Percentiles rank a stretch among this genome's conserved stretches.
phyloP scores from a whole-genome alignment of 2,329 filamentous ascomycete genomes.

The Fusarium ramigenum region DNA sequence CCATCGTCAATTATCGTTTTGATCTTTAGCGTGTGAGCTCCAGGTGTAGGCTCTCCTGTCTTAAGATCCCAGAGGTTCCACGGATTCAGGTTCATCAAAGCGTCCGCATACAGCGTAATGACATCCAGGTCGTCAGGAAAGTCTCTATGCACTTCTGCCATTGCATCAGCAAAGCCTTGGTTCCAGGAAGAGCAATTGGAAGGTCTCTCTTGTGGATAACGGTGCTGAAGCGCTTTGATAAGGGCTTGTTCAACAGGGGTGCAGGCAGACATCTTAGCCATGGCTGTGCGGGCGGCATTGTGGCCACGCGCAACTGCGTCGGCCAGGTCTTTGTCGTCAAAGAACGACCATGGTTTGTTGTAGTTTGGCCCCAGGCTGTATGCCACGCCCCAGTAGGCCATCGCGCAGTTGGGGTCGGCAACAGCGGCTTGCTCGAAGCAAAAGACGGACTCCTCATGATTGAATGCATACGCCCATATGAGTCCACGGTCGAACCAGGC shows the following conservation, averaged over 20 bases:
- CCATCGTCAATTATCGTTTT: background rate
- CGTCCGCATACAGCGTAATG: conserved; percentile 51
- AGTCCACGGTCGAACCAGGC: conserved; percentile 77
- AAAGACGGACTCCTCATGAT: conserved; percentile 74
- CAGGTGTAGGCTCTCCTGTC: background rate
- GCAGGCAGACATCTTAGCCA: background rate
- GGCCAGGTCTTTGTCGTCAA: conserved; percentile 66
- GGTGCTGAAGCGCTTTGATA: conserved; percentile 66
- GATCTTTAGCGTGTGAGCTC: background rate
- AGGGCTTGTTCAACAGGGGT: conserved; percentile 64
- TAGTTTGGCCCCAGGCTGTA: conserved; percentile 79
- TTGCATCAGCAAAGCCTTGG: conserved; percentile 49
- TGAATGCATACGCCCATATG: conserved; percentile 80
- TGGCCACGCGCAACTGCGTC: conserved; percentile 41
- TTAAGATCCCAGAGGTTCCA: background rate
- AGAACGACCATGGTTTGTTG: conserved; percentile 80
- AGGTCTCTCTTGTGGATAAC: conserved; percentile 59
- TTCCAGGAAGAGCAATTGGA: conserved; percentile 40
- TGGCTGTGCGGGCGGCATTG: background rate
- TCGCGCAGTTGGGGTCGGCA: conserved; percentile 63
- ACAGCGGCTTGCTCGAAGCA: conserved; percentile 71
- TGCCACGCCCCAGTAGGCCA: conserved; percentile 76
- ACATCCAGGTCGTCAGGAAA: conserved; percentile 54
- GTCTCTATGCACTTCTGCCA: conserved; percentile 49
- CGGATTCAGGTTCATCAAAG: conserved; percentile 57